These are phyloP conservation scores for Hanseniaspora singularis DNA, from an alignment of 805 yeast species.

Conservation along the genomic window DNA sequence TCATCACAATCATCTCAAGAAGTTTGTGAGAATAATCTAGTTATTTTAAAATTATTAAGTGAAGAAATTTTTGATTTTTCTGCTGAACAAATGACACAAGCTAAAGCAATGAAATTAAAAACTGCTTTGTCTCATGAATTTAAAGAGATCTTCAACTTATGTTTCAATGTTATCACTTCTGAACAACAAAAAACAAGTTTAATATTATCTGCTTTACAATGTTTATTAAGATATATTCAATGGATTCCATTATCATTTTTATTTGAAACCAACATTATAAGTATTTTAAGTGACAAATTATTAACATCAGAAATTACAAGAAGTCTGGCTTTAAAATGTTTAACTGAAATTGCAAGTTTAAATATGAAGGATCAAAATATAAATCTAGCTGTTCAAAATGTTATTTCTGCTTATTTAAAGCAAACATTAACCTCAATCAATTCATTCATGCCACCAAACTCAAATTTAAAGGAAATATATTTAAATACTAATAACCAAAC, in stretches of 20 bases:
- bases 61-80: conserved; percentile 95
- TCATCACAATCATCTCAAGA: conserved; percentile 76
- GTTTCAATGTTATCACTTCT: conserved; percentile 85
- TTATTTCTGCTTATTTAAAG: conserved; percentile 58
- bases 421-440: conserved; percentile 59
- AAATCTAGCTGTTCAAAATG: conserved; percentile 31
- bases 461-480: conserved; percentile 61
- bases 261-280: conserved; percentile 74
- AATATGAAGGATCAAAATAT: conserved; percentile 23
- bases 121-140: conserved; percentile 79
- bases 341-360: conserved; percentile 78
- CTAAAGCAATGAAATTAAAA: conserved; percentile 75
- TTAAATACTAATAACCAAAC: conserved; percentile 64
- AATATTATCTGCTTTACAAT: conserved; percentile 70
- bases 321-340: conserved; percentile 75
- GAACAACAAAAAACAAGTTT: conserved; percentile 66
- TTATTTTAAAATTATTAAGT: conserved; percentile 70
- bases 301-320: conserved; percentile 68
- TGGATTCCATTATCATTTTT: conserved; percentile 91
- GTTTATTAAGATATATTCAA: conserved; percentile 72
- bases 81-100: conserved; percentile 95
- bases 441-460: conserved; percentile 53
- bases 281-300: conserved; percentile 61
- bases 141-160: conserved; percentile 81
- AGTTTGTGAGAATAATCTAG: conserved; percentile 97